Conservation (phyloP, 305 asterid species). For the Fraxinus velutina region DNA sequence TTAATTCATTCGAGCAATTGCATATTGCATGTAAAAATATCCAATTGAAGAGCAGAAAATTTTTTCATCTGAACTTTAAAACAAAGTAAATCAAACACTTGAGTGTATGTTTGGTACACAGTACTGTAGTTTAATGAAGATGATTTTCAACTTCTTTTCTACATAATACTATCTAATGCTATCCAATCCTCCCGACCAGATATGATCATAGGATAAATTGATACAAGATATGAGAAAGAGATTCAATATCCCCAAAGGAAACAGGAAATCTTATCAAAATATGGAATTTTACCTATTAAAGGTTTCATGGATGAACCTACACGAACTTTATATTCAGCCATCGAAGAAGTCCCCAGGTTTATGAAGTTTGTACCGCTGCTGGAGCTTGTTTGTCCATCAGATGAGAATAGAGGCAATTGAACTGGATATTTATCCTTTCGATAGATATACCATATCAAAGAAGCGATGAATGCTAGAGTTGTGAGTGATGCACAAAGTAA, state of each 20-base stretch:
- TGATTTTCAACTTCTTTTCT: neutral
- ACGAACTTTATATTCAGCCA: constrained; percentile 38
- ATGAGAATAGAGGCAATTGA: constrained; percentile 47
- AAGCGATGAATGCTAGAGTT: constrained; percentile 50
- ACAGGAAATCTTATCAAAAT: neutral
- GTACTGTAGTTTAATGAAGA: neutral
- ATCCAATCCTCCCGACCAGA: neutral
- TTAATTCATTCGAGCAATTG: neutral
- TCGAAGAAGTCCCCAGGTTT: constrained; percentile 48
- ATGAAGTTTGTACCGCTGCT: constrained; percentile 56
- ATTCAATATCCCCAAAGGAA: neutral
- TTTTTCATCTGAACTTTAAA: neutral
- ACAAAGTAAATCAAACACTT: neutral
- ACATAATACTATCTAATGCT: neutral
- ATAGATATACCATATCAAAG: constrained; percentile 44
- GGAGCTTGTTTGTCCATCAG: constrained; percentile 61
- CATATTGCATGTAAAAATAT: neutral
- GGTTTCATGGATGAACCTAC: constrained; percentile 34
- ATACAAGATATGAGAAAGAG: neutral
- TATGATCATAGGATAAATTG: neutral
- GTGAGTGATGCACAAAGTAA: constrained; percentile 48
- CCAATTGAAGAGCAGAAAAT: neutral
- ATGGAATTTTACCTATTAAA: constrained; percentile 40
- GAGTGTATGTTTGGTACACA: neutral
- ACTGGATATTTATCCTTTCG: constrained; percentile 41